A percentile compares a stretch with the other conserved stretches of the same genome.
Conservation (phyloP, 139 green algal species). For the Edaphochlamys debaryana region DNA sequence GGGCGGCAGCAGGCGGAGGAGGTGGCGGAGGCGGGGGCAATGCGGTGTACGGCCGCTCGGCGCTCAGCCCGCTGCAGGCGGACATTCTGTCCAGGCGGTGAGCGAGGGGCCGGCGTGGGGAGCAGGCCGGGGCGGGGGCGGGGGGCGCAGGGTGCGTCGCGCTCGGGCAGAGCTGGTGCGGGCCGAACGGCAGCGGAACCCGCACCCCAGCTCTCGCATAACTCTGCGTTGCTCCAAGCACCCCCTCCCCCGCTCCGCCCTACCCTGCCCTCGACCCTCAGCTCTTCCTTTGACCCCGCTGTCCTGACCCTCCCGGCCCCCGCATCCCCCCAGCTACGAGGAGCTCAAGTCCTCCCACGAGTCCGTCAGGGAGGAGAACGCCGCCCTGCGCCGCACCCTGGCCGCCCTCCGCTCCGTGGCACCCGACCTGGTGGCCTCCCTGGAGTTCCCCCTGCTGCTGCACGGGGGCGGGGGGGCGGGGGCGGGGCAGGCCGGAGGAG, state of each 20-base stretch:
- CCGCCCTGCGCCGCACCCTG: constrained; percentile 27
- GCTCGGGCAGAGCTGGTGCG: too few relatives aligned
- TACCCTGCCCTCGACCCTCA: too few relatives aligned
- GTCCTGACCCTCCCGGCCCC: too few relatives aligned
- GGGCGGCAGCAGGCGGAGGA: not conserved
- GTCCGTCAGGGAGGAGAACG: constrained; percentile 20
- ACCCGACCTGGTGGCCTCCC: constrained; percentile 30
- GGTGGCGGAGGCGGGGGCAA: not conserved
- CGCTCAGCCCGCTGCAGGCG: constrained; percentile 27
- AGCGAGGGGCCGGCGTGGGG: not conserved
- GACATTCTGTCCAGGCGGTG: constrained; percentile 36
- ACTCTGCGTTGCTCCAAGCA: too few relatives aligned
- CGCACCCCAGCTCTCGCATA: too few relatives aligned
- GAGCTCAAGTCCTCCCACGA: constrained; percentile 28
- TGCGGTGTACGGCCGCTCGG: not conserved
- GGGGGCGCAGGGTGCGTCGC: too few relatives aligned
- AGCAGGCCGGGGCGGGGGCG: too few relatives aligned
- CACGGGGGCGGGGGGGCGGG: not conserved
- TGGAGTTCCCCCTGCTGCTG: constrained; percentile 36
- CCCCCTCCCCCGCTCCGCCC: too few relatives aligned
- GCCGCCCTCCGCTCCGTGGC: constrained; percentile 19
- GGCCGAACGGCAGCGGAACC: too few relatives aligned
- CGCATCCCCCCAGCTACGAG: constrained; percentile 40
- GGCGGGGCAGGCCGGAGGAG: not conserved
- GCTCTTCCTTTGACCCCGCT: too few relatives aligned